A percentile compares a stretch with the other conserved stretches of the same genome.
Evolutionary conservation across 805 yeast genomes (phyloP).

Genomic region (Cyberlindnera xishuangbannaensis): DNA sequence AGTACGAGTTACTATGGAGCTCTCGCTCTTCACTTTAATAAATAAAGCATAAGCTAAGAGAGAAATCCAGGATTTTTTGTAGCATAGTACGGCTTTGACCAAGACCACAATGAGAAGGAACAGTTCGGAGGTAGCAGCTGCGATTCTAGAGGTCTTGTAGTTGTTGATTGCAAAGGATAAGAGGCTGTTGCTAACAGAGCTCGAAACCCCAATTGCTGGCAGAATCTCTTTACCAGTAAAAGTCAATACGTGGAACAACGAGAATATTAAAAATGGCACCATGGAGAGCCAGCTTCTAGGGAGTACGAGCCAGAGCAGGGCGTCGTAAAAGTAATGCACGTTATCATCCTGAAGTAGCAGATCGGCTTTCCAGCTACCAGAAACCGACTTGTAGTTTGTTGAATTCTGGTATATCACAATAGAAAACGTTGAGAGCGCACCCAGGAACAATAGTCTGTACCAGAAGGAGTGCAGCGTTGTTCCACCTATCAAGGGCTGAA

Average conservation of each 20-base stretch:
- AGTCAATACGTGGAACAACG: conserved; percentile 75
- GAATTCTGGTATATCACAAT: conserved; percentile 61
- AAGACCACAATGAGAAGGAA: conserved; percentile 35
- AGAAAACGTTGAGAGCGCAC: conserved; percentile 69
- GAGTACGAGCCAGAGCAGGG: conserved; percentile 46
- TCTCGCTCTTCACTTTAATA: conserved; percentile 72
- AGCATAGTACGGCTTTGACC: conserved; percentile 53
- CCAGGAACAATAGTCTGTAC: conserved; percentile 56
- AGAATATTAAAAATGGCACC: conserved; percentile 70
- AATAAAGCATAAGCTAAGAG: conserved; percentile 53
- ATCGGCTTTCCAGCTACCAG: conserved; percentile 22
- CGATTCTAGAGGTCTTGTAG: conserved; percentile 53
- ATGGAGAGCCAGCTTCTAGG: conserved; percentile 55
- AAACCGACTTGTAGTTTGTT: conserved; percentile 25
- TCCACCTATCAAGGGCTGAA: conserved; percentile 29
- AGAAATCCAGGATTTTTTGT: conserved; percentile 56
- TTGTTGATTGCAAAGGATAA: conserved; percentile 42
- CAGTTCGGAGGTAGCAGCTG: conserved; percentile 58
- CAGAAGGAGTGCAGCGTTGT: conserved; percentile 35
- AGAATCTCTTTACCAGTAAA: conserved; percentile 61
- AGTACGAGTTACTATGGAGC: conserved; percentile 64
- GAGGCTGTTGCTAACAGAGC: conserved; percentile 27
- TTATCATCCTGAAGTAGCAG: conserved; percentile 54
- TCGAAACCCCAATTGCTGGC: conserved; percentile 43
- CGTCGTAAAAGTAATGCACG: conserved; percentile 61